Evolutionary conservation across 306 rosid genomes (phyloP).

Genomic region (Corylus heterophylla): DNA sequence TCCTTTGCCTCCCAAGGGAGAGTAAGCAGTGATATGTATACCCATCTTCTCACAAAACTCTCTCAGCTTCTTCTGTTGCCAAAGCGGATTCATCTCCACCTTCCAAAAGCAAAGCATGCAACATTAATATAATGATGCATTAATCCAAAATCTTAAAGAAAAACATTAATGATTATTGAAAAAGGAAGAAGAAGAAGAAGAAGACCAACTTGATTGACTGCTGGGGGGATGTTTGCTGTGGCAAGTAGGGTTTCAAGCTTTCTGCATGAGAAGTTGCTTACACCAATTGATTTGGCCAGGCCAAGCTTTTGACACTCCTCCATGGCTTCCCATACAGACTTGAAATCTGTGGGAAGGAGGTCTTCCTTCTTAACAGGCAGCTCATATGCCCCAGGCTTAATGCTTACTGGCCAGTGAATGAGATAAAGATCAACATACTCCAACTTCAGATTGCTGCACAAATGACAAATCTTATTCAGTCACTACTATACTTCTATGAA

Average conservation of each 20-base stretch:
- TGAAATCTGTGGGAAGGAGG: constrained; percentile 11
- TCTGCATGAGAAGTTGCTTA: constrained; percentile 24
- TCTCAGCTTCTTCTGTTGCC: constrained; percentile 4
- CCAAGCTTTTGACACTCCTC: constrained; percentile 27
- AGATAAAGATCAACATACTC: constrained; percentile 17
- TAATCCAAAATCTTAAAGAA: background rate
- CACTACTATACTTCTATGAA: background rate
- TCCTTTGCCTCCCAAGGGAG: constrained; percentile 16
- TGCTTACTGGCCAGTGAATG: constrained; percentile 22
- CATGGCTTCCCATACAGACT: constrained; percentile 26
- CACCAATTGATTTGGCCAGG: constrained; percentile 19
- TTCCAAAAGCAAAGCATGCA: background rate
- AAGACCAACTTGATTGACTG: constrained; percentile 1
- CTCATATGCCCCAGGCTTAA: constrained; percentile 14
- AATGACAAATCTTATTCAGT: background rate
- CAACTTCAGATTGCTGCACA: constrained; percentile 14
- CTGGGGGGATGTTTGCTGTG: background rate
- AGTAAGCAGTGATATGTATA: constrained; percentile 6
- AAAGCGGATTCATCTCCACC: constrained; percentile 19
- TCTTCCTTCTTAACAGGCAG: constrained; percentile 17
- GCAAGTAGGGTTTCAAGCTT: constrained; percentile 6
- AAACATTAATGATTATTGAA: background rate
- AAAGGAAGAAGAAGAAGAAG: background rate
- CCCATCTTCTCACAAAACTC: background rate
- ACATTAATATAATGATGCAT: too few species aligned